Base-by-base conservation (phyloP, 768 basidiomycete genomes). In the Russula abietina region DNA sequence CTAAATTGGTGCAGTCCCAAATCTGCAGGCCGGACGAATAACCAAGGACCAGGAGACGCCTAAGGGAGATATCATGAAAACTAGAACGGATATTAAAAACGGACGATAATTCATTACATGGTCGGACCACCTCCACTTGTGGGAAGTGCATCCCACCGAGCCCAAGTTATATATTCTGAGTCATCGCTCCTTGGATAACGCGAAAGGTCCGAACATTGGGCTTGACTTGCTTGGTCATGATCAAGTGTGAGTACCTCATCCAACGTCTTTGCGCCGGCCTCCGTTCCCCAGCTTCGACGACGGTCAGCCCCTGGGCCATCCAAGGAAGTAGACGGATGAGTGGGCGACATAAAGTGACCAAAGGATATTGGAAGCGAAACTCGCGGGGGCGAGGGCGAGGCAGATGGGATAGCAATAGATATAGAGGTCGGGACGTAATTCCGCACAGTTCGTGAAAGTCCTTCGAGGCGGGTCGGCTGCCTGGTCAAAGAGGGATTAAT, bases 1-100 rank as follows among this genome's bases (percentile, higher is more conserved):
- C 80, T 10, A 87, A 71, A 62, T 81, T 76, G 14, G 80, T 76
- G 67, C 81, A 82, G 66, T 87, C 84, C 85, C 85, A 88, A 22
- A 86, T 75, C 69, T 86, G 81, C 45, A 88, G 68, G 6, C 82
- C 80, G 16, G 74, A 72, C 36, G 69, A 63, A 69, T 86, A 87
- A 5, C 78, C 84, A 17, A 86, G 73, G 55, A 87, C 70, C 12
- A 86, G 76, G 7, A 85, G 67, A 28, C 78, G 75, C 48, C 81
- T 80, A 38, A 14, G 32, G 16, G 26, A 48, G 30, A 36, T 39
- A 12, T 46, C 22, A 30, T 66, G 36, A 57, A 59, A 45, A 60
- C 32, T 8, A 54, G 14, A 61, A 57, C 45, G 61, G 43, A 14
- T 12, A 45, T 32, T 32, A 65, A 28, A 46, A 10, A 9, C 32